A percentile compares a stretch with the other conserved stretches of the same genome.
phyloP scores from a whole-genome alignment of 306 rosid genomes.

The Sicyos edulis region DNA sequence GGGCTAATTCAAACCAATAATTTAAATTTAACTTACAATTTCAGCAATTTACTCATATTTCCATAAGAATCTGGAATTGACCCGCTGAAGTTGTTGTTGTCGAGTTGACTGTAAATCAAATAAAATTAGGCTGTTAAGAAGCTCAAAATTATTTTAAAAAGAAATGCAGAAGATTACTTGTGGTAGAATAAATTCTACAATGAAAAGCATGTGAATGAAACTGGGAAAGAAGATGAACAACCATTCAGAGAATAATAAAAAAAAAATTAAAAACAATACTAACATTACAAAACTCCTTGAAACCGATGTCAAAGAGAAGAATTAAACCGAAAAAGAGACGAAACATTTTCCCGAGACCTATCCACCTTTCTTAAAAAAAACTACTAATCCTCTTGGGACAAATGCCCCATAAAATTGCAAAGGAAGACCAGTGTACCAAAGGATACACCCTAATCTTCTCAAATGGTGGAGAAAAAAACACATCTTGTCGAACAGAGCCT shows the following conservation, averaged over 20 bases:
- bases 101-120: slow-evolving; percentile 39
- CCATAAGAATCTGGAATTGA: slow-evolving; percentile 37
- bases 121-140: not conserved
- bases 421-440: not conserved
- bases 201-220: not conserved
- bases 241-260: slow-evolving; percentile 1
- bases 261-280: not conserved
- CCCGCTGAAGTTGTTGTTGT: slow-evolving; percentile 42
- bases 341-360: not conserved
- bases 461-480: not conserved
- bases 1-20: not conserved
- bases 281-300: slow-evolving; percentile 6
- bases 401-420: not conserved
- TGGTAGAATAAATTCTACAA: slow-evolving; percentile 1
- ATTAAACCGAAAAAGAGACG: not conserved
- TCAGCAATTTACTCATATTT: slow-evolving; percentile 36
- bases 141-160: slow-evolving; percentile 7
- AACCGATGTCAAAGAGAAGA: not conserved
- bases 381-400: not conserved
- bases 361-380: not conserved
- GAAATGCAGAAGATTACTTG: not conserved
- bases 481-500: not conserved
- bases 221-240: not conserved
- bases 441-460: not conserved
- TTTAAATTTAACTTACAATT: slow-evolving; percentile 34